Conservation (phyloP, 305 asterid species). For the Fraxinus ornus region DNA sequence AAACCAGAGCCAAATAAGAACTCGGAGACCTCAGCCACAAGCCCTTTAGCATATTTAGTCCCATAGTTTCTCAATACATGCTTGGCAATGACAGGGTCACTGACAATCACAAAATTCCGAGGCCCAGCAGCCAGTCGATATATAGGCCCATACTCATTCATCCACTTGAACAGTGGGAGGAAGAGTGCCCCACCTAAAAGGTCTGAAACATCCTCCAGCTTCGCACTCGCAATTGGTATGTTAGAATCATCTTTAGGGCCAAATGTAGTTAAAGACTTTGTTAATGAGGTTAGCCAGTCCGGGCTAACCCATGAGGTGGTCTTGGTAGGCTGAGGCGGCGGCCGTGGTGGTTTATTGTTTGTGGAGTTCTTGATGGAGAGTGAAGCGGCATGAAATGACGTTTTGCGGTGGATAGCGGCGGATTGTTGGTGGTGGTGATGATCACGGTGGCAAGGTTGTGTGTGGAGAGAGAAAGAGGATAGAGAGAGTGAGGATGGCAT, state of each 20-base stretch:
- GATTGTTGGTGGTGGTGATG: constrained; percentile 23
- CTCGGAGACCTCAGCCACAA: constrained; percentile 85
- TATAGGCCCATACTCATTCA: constrained; percentile 79
- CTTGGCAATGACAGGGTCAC: constrained; percentile 88
- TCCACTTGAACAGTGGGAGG: constrained; percentile 87
- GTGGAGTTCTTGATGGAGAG: constrained; percentile 44
- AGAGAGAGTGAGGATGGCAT: constrained; percentile 50
- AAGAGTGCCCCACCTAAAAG: constrained; percentile 89
- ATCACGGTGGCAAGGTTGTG: constrained; percentile 23
- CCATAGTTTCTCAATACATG: constrained; percentile 83
- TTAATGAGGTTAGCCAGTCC: constrained; percentile 73
- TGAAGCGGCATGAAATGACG: constrained; percentile 12
- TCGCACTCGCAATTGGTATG: constrained; percentile 74
- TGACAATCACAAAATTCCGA: constrained; percentile 70
- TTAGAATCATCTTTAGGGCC: constrained; percentile 79
- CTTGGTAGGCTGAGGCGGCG: constrained; percentile 21
- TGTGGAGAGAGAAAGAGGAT: constrained; percentile 34
- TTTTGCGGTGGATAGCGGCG: constrained; percentile 21
- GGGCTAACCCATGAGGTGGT: constrained; percentile 89
- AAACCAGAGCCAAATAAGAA: constrained; percentile 96
- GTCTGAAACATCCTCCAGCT: constrained; percentile 86
- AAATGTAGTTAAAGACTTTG: constrained; percentile 53
- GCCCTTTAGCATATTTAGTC: constrained; percentile 75
- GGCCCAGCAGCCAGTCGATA: constrained; percentile 91
- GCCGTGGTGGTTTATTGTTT: constrained; percentile 34